Conservation (phyloP, 257 asterid genomes). For the Penstemon davidsonii region DNA sequence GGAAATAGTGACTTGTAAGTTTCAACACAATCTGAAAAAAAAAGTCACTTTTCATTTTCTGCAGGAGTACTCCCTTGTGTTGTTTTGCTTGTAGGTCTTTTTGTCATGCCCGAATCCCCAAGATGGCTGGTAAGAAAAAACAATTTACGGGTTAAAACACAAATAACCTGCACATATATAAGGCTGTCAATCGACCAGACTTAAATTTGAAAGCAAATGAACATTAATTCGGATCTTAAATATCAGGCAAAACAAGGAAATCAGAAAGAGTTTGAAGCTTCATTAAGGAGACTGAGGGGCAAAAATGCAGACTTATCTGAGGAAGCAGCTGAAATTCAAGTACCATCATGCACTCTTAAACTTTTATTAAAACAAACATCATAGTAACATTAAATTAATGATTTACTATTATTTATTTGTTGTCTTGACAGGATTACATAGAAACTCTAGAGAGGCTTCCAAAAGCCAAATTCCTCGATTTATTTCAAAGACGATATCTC, state of each 20-base stretch:
- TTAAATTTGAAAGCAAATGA: too few relatives aligned
- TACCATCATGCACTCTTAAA: constrained; percentile 23
- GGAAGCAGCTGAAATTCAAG: constrained; percentile 89
- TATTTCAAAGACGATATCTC: constrained; percentile 71
- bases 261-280: constrained; percentile 69
- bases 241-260: constrained; percentile 71
- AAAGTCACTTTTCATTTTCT: not conserved
- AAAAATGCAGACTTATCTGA: constrained; percentile 58
- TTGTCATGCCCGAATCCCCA: constrained; percentile 85
- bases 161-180: too few relatives aligned
- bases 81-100: constrained; percentile 63
- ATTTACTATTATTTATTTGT: not conserved
- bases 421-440: constrained; percentile 64
- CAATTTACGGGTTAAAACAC: too few relatives aligned
- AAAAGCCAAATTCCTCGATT: constrained; percentile 63
- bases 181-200: too few relatives aligned
- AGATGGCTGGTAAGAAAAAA: constrained; percentile 78
- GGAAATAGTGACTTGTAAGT: not conserved
- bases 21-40: too few relatives aligned
- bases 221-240: too few relatives aligned
- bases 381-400: not conserved
- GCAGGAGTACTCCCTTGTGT: constrained; percentile 83
- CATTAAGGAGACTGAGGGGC: constrained; percentile 71
- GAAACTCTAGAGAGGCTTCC: constrained; percentile 84
- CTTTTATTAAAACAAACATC: constrained; percentile 10